Evolutionary conservation across 768 basidiomycete species (phyloP).

Genomic region (Auriculariales sp.): DNA sequence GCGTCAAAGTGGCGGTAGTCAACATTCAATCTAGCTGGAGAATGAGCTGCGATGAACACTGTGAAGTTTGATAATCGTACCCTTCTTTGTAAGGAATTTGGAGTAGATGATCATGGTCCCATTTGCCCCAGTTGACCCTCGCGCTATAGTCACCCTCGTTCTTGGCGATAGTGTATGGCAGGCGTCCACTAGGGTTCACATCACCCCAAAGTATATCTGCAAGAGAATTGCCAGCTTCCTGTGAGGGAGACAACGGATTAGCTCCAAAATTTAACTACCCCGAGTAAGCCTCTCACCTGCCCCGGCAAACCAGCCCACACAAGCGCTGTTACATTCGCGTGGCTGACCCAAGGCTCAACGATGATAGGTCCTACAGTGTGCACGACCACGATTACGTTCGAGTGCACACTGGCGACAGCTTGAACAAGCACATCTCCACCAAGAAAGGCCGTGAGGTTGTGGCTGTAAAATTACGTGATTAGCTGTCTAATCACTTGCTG

Average conservation of each 20-base stretch:
- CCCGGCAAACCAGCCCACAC: slow-evolving; percentile 59
- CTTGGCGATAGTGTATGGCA: slow-evolving; percentile 75
- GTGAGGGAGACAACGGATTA: slow-evolving; percentile 6
- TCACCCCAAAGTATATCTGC: slow-evolving; percentile 56
- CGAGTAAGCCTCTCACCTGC: neutral
- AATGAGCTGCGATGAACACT: too few relatives aligned
- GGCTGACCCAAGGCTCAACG: slow-evolving; percentile 21
- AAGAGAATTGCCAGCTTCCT: slow-evolving; percentile 57
- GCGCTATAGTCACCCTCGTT: slow-evolving; percentile 42
- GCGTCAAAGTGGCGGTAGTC: slow-evolving; percentile 43
- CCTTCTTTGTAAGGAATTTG: slow-evolving; percentile 46
- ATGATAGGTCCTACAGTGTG: slow-evolving; percentile 19
- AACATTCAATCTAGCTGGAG: neutral
- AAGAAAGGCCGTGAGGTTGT: slow-evolving; percentile 63
- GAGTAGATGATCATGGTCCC: slow-evolving; percentile 9
- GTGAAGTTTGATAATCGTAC: slow-evolving; percentile 10
- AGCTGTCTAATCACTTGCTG: neutral
- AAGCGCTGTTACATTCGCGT: slow-evolving; percentile 22
- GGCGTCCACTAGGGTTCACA: slow-evolving; percentile 50
- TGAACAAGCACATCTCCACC: slow-evolving; percentile 56
- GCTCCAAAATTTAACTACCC: neutral
- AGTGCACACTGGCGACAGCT: slow-evolving; percentile 47
- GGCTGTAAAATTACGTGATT: slow-evolving; percentile 31
- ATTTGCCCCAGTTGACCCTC: slow-evolving; percentile 26
- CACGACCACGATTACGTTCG: slow-evolving; percentile 21